Conservation (phyloP, 169 alveolate species). For the Eimeria tenella region DNA sequence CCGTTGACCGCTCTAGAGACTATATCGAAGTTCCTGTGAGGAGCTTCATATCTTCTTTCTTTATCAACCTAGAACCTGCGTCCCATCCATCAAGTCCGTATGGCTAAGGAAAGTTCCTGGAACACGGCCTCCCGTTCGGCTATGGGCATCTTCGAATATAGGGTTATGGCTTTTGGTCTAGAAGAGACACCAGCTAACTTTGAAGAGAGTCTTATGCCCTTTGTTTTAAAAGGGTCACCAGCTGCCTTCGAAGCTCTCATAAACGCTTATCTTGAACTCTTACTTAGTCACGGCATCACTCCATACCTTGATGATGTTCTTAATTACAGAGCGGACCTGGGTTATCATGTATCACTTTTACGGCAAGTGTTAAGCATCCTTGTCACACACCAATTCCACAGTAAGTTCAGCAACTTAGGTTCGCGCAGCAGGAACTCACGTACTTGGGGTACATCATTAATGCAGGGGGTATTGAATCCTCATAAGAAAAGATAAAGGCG, state of each 20-base stretch:
- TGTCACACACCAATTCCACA: background rate
- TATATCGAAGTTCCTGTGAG: too few relatives aligned
- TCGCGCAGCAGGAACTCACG: background rate
- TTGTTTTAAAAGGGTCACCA: background rate
- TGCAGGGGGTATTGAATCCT: background rate
- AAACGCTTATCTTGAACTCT: too few relatives aligned
- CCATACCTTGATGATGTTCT: background rate
- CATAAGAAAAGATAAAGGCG: background rate
- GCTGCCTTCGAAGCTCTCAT: background rate
- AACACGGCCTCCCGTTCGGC: background rate
- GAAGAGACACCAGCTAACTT: background rate
- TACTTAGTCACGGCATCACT: background rate
- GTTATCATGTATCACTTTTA: background rate
- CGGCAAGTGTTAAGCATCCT: background rate
- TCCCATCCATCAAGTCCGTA: background rate
- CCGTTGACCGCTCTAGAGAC: too few relatives aligned
- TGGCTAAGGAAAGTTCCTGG: background rate
- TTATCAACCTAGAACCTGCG: too few relatives aligned
- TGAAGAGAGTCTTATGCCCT: background rate
- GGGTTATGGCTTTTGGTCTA: background rate
- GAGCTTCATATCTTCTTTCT: too few relatives aligned
- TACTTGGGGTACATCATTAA: background rate
- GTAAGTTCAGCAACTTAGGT: background rate
- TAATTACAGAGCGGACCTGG: background rate
- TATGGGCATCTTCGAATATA: background rate